Conservation (phyloP, 2,329 filamentous ascomycete genomes). For the Geosmithia putterillii region DNA sequence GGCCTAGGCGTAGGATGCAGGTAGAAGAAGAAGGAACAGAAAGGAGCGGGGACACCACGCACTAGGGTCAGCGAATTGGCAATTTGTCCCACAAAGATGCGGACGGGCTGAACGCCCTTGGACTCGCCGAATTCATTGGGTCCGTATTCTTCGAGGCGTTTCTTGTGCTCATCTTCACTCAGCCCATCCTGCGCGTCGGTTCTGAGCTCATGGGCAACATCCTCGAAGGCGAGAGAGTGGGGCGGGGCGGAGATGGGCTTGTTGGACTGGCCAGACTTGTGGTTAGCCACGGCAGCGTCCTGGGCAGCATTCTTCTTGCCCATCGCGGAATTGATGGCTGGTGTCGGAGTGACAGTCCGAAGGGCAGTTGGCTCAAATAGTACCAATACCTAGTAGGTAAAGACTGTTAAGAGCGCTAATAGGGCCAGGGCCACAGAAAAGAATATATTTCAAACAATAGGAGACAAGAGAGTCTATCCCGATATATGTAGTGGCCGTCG, state of each 20-base stretch:
- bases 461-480: neutral
- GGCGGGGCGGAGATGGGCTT: slow-evolving; percentile 46
- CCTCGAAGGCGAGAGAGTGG: slow-evolving; percentile 43
- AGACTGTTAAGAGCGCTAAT: too few species aligned
- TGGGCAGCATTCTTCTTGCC: slow-evolving; percentile 8
- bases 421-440: too few species aligned
- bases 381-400: too few species aligned
- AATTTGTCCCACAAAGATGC: slow-evolving; percentile 53
- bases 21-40: neutral
- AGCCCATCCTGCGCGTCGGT: slow-evolving; percentile 47
- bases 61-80: slow-evolving; percentile 60
- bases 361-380: too few species aligned
- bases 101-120: slow-evolving; percentile 44
- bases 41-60: slow-evolving; percentile 6
- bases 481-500: neutral
- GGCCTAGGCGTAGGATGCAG: neutral
- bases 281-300: slow-evolving; percentile 11
- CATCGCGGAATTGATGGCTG: slow-evolving; percentile 12
- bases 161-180: slow-evolving; percentile 36
- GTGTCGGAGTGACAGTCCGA: neutral
- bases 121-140: slow-evolving; percentile 51
- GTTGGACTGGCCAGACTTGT: slow-evolving; percentile 26
- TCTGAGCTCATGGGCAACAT: slow-evolving; percentile 40
- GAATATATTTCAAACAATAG: neutral
- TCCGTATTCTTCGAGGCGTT: slow-evolving; percentile 43